phyloP scores from a whole-genome alignment of 2,329 filamentous ascomycete genomes.

The Pyricularia pennisetigena region DNA sequence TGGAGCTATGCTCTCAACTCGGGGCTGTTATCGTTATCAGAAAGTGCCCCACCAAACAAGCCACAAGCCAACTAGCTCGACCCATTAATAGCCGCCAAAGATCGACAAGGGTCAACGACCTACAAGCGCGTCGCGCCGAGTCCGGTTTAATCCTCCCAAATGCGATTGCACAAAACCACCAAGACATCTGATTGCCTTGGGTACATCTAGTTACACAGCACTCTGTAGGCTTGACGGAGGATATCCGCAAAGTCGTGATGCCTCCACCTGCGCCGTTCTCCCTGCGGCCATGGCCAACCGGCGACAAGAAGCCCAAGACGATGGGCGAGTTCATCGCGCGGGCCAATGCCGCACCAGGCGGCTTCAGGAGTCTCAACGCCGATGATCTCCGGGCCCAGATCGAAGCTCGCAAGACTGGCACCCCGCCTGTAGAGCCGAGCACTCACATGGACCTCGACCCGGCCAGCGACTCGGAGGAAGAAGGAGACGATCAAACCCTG shows the following conservation, averaged over 20 bases:
- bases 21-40: not conserved
- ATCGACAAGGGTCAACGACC: not conserved
- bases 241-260: slow-evolving; percentile 7
- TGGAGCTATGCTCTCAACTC: not conserved
- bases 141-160: not conserved
- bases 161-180: not conserved
- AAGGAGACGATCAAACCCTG: slow-evolving; percentile 26
- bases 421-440: slow-evolving; percentile 28
- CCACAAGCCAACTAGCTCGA: not conserved
- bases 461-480: slow-evolving; percentile 35
- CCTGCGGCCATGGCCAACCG: slow-evolving; percentile 53
- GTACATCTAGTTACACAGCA: not conserved
- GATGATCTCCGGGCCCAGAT: slow-evolving; percentile 62
- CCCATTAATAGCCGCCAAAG: not conserved
- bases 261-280: slow-evolving; percentile 32
- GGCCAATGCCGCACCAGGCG: slow-evolving; percentile 68
- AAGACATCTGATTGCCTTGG: not conserved
- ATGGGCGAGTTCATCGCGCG: slow-evolving; percentile 70
- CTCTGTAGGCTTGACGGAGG: not conserved
- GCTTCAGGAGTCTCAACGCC: slow-evolving; percentile 74
- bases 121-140: not conserved
- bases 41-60: not conserved
- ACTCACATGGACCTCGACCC: slow-evolving; percentile 34
- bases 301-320: slow-evolving; percentile 45
- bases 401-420: slow-evolving; percentile 15